Conservation (phyloP, 1,284 basidiomycete species). For the Ceratobasidium sp. region DNA sequence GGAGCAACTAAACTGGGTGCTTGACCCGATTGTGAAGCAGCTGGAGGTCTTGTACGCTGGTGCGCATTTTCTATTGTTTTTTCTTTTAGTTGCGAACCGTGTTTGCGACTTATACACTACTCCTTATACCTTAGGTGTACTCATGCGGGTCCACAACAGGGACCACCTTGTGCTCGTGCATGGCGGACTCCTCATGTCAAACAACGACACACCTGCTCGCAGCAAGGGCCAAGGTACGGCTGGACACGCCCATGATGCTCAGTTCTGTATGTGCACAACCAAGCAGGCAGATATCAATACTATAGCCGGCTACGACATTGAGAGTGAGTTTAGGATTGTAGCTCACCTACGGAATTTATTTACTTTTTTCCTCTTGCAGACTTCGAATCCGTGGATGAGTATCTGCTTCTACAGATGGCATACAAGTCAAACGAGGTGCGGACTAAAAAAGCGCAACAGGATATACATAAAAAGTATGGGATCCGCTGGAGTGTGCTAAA, state of each 20-base stretch:
- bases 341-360: neutral
- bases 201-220: conserved; percentile 20
- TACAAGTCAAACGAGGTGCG: neutral
- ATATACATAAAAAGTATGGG: neutral
- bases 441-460: neutral
- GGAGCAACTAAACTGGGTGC: conserved; percentile 49
- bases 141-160: neutral
- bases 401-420: neutral
- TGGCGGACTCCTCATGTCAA: neutral
- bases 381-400: neutral
- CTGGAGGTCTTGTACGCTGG: conserved; percentile 9
- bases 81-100: too few relatives aligned
- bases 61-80: neutral
- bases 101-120: neutral
- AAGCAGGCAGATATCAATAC: conserved; percentile 9
- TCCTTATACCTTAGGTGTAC: neutral
- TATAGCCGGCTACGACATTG: neutral
- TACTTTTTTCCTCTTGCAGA: neutral
- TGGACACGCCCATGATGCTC: conserved; percentile 1
- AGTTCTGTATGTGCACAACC: conserved; percentile 1
- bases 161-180: neutral
- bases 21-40: conserved; percentile 45
- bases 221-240: conserved; percentile 7
- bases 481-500: conserved; percentile 59
- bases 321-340: neutral